A percentile compares a stretch with the other conserved stretches of the same genome.
These are phyloP conservation scores for Ambrosia artemisiifolia DNA, from an alignment of 129 eudicot species.

Conservation along the genomic window DNA sequence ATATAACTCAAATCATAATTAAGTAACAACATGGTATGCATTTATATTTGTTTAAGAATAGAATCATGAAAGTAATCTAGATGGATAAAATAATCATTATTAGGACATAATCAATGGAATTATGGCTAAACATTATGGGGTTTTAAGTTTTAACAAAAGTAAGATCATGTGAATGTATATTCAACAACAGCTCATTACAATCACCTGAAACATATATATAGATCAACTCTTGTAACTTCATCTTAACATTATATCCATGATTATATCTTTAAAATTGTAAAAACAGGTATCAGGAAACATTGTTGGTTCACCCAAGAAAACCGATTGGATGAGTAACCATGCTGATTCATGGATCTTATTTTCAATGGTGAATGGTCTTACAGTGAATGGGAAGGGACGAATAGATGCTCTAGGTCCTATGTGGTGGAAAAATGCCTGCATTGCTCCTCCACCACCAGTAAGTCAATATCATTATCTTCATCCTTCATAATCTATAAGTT, in stretches of 20 bases:
- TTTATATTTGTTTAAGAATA: no score
- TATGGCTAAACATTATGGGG: no score
- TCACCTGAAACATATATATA: slow-evolving; percentile 11
- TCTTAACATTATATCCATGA: slow-evolving; percentile 2
- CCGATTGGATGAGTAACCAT: slow-evolving; percentile 31
- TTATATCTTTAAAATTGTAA: not conserved
- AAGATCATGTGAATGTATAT: slow-evolving; percentile 13
- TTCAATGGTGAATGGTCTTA: slow-evolving; percentile 37
- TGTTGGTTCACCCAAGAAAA: slow-evolving; percentile 45
- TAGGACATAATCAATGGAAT: no score
- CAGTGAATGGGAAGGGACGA: slow-evolving; percentile 46
- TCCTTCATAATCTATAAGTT: not conserved
- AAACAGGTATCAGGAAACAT: slow-evolving; percentile 53
- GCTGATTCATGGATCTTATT: slow-evolving; percentile 45
- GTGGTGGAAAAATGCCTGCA: slow-evolving; percentile 61
- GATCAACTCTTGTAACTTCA: not conserved
- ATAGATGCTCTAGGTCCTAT: slow-evolving; percentile 56
- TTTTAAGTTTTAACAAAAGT: no score
- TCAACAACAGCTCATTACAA: no score
- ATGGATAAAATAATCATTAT: no score
- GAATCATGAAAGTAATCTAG: no score
- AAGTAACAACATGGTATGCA: no score
- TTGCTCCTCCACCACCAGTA: slow-evolving; percentile 36
- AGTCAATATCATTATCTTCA: not conserved
- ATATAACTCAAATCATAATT: no score